Evolutionary conservation across 164 flowering plant species (phyloP).

Genomic region (Aristolochia californica): DNA sequence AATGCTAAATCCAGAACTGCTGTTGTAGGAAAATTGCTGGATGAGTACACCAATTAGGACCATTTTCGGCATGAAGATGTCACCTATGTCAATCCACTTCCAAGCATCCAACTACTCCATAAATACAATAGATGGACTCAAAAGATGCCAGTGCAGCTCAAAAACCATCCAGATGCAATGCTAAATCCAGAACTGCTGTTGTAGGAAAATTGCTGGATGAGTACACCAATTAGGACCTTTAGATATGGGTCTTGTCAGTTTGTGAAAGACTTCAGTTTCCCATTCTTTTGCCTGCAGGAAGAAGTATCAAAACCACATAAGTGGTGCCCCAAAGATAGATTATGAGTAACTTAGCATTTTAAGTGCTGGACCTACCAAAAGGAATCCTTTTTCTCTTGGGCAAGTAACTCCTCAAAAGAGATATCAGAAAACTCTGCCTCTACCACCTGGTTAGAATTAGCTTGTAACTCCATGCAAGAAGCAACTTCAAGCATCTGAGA

Average conservation of each 20-base stretch:
- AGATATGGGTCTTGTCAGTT: conserved; percentile 13
- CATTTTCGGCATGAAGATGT: no score
- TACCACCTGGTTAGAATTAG: conserved; percentile 26
- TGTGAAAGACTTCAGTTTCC: conserved; percentile 35
- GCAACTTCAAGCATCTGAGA: conserved; percentile 64
- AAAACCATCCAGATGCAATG: no score
- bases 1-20: no score
- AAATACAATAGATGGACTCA: no score
- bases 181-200: no score
- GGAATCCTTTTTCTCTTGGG: conserved; percentile 75
- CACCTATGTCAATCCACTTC: no score
- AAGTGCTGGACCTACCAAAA: conserved; percentile 39
- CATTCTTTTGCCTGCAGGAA: conserved; percentile 53
- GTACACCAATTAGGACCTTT: no score
- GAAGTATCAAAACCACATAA: neutral
- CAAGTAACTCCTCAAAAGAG: conserved; percentile 77
- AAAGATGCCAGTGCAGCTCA: no score
- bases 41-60: no score
- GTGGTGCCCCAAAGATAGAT: neutral
- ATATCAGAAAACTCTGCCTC: conserved; percentile 42
- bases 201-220: no score
- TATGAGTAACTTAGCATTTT: neutral
- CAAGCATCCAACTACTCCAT: no score
- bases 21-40: no score
- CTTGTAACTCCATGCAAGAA: conserved; percentile 46